Conservation (phyloP, 257 asterid genomes). For the Rehmannia glutinosa region DNA sequence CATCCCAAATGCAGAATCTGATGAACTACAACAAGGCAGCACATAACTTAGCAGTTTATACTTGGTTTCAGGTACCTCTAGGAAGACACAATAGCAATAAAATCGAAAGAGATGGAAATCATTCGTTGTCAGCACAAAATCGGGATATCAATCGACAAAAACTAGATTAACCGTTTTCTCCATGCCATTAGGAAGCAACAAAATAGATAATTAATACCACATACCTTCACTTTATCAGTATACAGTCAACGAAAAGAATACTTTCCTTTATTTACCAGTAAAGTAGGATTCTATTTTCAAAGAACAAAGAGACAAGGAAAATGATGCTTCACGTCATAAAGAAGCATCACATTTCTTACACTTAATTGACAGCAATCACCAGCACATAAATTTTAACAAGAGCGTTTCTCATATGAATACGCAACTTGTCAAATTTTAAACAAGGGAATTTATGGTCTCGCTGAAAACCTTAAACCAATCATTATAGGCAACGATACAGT, state of each 20-base stretch:
- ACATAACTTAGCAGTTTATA: conserved; percentile 49
- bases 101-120: conserved; percentile 27
- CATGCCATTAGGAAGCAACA: background rate
- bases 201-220: background rate
- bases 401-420: background rate
- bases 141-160: conserved; percentile 3
- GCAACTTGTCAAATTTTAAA: background rate
- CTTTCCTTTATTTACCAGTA: too few species aligned
- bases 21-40: conserved; percentile 74
- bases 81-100: conserved; percentile 22
- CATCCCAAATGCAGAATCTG: conserved; percentile 98
- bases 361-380: too few species aligned
- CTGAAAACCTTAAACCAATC: background rate
- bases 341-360: too few species aligned
- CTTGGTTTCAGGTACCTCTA: conserved; percentile 37
- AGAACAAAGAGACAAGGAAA: too few species aligned
- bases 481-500: too few species aligned
- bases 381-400: too few species aligned
- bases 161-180: background rate
- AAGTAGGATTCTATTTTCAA: too few species aligned
- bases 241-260: too few species aligned
- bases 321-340: too few species aligned
- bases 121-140: conserved; percentile 9
- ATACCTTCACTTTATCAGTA: too few species aligned
- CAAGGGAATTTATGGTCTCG: background rate